Evolutionary conservation across 2,329 filamentous ascomycete genomes (phyloP).

Genomic region (Phialemoniopsis sp.): DNA sequence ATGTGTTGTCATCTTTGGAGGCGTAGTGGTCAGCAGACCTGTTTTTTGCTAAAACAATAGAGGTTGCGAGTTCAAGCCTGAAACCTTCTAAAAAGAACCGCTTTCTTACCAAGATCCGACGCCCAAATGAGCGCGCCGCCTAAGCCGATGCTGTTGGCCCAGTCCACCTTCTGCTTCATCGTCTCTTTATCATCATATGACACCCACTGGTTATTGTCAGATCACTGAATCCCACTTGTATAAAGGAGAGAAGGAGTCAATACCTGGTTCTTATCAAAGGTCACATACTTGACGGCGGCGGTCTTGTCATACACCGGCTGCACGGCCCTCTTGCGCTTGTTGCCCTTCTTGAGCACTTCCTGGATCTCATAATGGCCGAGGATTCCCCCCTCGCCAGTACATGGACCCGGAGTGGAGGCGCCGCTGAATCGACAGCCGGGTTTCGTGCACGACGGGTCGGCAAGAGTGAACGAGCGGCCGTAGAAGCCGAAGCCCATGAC

Average conservation of each 20-base stretch:
- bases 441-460: conserved; percentile 10
- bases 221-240: too few species aligned
- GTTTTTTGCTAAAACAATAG: too few species aligned
- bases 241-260: not conserved
- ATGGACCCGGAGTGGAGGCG: conserved; percentile 11
- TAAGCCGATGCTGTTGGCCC: conserved; percentile 18
- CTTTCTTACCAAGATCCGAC: too few species aligned
- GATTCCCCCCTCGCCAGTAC: conserved; percentile 11
- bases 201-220: conserved; percentile 30
- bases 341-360: conserved; percentile 7
- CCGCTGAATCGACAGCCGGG: conserved; percentile 15
- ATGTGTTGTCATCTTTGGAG: too few species aligned
- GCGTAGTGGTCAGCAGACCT: too few species aligned
- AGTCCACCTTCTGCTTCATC: conserved; percentile 19
- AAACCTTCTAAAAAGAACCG: too few species aligned
- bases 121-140: conserved; percentile 19
- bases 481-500: conserved; percentile 38
- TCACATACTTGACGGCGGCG: conserved; percentile 19
- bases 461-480: conserved; percentile 19
- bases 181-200: conserved; percentile 28
- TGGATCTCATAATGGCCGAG: conserved; percentile 15
- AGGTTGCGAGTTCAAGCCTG: too few species aligned
- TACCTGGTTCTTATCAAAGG: conserved; percentile 6
- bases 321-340: conserved; percentile 1
- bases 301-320: conserved; percentile 11